phyloP scores from a whole-genome alignment of 352 stramenopile species.

The Globisporangium emineosum region DNA sequence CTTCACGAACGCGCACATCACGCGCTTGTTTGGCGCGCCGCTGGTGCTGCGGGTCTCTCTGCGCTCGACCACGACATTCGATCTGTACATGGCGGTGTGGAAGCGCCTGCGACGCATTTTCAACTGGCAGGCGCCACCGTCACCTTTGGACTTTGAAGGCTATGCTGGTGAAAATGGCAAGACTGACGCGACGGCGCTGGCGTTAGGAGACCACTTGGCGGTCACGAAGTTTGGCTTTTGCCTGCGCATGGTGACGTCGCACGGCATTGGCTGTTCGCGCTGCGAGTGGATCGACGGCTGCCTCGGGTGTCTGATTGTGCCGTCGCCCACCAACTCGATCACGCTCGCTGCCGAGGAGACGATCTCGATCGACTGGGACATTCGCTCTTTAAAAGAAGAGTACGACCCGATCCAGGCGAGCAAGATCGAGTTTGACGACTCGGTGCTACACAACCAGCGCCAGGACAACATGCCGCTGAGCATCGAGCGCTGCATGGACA shows the following conservation, averaged over 20 bases:
- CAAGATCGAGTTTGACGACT: slow-evolving; percentile 70
- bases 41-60: slow-evolving; percentile 73
- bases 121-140: slow-evolving; percentile 67
- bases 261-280: slow-evolving; percentile 81
- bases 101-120: slow-evolving; percentile 78
- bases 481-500: slow-evolving; percentile 80
- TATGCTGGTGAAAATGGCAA: slow-evolving; percentile 11
- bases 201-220: slow-evolving; percentile 58
- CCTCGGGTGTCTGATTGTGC: slow-evolving; percentile 77
- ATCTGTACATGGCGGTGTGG: slow-evolving; percentile 80
- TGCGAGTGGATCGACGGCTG: slow-evolving; percentile 88
- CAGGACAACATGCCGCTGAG: slow-evolving; percentile 82
- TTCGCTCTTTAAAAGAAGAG: slow-evolving; percentile 81
- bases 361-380: slow-evolving; percentile 89
- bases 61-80: slow-evolving; percentile 56
- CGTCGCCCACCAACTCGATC: slow-evolving; percentile 40
- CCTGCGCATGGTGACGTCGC: slow-evolving; percentile 74
- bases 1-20: slow-evolving; percentile 80
- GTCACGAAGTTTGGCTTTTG: slow-evolving; percentile 83
- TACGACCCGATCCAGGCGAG: slow-evolving; percentile 85
- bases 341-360: slow-evolving; percentile 72
- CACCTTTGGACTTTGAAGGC: slow-evolving; percentile 25
- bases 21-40: slow-evolving; percentile 74
- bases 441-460: slow-evolving; percentile 55
- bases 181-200: slow-evolving; percentile 52